Evolutionary conservation across 1,284 basidiomycete genomes (phyloP).

Genomic region (Puccinia polysora): DNA sequence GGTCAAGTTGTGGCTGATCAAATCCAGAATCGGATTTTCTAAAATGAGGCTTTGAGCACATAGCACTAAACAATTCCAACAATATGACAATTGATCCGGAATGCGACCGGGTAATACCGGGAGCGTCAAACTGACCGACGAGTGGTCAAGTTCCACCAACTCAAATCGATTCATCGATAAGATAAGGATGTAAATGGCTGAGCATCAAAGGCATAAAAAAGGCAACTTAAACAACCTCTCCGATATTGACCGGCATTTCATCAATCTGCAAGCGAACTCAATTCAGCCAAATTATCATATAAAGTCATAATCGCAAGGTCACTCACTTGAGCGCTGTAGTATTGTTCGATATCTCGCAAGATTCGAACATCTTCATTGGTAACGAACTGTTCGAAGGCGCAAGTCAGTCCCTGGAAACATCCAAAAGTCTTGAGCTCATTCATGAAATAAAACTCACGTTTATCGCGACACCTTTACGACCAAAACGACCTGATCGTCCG

Average conservation of each 20-base stretch:
- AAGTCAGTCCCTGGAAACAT: background rate
- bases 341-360: conserved; percentile 59
- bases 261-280: conserved; percentile 42
- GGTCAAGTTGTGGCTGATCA: no score
- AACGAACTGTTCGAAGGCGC: conserved; percentile 63
- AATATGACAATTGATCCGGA: no score
- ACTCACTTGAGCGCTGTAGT: conserved; percentile 41
- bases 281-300: background rate
- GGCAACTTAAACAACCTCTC: conserved; percentile 37
- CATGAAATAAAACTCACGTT: conserved; percentile 9
- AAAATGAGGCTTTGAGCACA: no score
- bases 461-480: conserved; percentile 69
- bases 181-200: no score
- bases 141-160: no score
- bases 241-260: conserved; percentile 43
- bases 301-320: background rate
- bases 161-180: no score
- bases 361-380: conserved; percentile 85
- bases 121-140: no score
- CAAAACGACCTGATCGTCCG: conserved; percentile 89
- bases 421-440: background rate
- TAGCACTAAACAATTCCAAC: no score
- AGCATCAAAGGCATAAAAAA: no score
- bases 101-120: no score
- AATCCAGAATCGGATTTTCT: no score